Evolutionary conservation across 495 filamentous ascomycete genomes (phyloP), one percentile per base, ranked within the genome.

Genomic region (Penicillium goetzii): DNA sequence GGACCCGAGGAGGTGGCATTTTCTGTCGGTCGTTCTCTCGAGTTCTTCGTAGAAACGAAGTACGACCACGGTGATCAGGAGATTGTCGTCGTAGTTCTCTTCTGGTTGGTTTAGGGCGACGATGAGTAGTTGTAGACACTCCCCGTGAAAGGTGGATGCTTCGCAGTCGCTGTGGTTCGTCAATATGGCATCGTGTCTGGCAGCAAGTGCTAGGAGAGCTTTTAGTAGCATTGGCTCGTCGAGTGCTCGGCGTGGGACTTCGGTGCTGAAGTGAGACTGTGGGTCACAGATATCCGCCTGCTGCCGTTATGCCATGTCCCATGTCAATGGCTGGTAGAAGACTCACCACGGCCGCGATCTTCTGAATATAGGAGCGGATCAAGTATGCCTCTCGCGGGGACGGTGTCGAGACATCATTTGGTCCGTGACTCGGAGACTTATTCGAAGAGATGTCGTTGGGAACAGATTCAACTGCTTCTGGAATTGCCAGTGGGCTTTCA

Each of bases 21-120:
- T 72, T 17, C 76, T 67, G 56, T 80, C 76, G 14, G 63, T 68
- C 0, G 34, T 67, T 17, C 62, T 68, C 40, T 78, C 76, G 4
- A 78, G 56, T 58, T 80, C 76, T 59, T 79, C 77, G 40, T 77
- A 78, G 8, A 79, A 70, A 2, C 77, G 73, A 1, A 78, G 63
- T 2, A 76, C 74, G 1, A 79, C 77, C 2, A 79, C 77, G 0
- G 77, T 73, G n/a, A 75, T 66, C 7, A 79, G 61, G 9, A 79
- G 60, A 17, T 74, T 74, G 30, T 79, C 77, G 33, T 77, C 68
- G 15, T 73, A 75, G 9, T 56, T 62, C 0, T 70, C 67, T 32
- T 75, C 74, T 19, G 74, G 70, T 34, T 66, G 59, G 14, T 73
- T 65, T 10, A 80, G 60, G 2, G 73, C 76, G 4, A 62, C 47